Evolutionary conservation across 352 stramenopile species (phyloP), one percentile per base, ranked within the genome.

Genomic region (Phytophthora cactorum): DNA sequence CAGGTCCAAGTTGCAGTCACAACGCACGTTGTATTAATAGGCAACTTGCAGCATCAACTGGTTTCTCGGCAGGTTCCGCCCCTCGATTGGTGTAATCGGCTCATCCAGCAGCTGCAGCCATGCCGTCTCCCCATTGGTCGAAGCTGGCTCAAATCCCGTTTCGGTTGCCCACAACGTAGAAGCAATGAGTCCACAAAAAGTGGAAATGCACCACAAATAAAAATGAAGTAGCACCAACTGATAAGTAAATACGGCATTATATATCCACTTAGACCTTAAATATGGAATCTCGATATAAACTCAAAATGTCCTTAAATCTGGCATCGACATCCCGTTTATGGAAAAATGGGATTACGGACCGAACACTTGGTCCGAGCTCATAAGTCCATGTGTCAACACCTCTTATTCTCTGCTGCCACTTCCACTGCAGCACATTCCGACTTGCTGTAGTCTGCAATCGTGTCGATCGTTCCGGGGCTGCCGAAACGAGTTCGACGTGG

Each of bases 121-220:
- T 43, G 36, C 36, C 1, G 36, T 63, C 52, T 38, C n/a, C 44
- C 46, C 52, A 72, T 72, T 72, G 58, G 58, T 52, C 17, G 46
- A 32, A 22, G n/a, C 15, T 27, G 5, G 8, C 10, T 51, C 56
- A 64, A 70, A 70, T 66, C 56, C 38, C 38, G n/a, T 43, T 57
- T 32, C 22, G 14, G 28, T 66, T 49, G 63, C 29, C 54, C 5
- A 51, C 54, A 63, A 70, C 47, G 54, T 59, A 65, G 53, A 69
- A 70, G 65, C 62, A 58, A 55, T 60, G 63, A 66, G 62, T 65
- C 54, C 55, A 56, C 63, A 61, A 67, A 60, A 59, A 9, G 31
- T 52, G 59, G 59, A 5, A 46, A 15, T 5, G 7, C 1, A 4
- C 25, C 57, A 49, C n/a, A 57, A 50, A 47, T 36, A 52, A 28